A percentile compares a stretch with the other conserved stretches of the same genome.
phyloP scores from a whole-genome alignment of 2,329 filamentous ascomycete species.

The Epichloe baconii region DNA sequence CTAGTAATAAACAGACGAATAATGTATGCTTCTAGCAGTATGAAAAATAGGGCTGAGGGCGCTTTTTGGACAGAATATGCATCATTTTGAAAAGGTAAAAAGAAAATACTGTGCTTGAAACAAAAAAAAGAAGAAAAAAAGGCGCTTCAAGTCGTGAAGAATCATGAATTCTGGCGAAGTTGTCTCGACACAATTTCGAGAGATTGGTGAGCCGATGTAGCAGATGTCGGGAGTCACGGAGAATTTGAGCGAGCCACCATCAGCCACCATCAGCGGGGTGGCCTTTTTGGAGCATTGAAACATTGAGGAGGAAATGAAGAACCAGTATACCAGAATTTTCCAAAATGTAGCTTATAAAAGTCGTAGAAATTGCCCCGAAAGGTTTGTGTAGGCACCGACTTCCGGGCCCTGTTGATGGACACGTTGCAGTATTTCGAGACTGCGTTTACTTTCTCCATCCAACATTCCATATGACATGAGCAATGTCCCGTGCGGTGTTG shows the following conservation, averaged over 20 bases:
- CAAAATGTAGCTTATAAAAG: background rate
- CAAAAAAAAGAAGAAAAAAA: too few relatives aligned
- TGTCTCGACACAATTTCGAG: too few relatives aligned
- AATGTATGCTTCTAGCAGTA: background rate
- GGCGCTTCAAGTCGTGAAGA: too few relatives aligned
- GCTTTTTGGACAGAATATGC: background rate
- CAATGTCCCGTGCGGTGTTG: slow-evolving; percentile 58
- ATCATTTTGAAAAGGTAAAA: background rate
- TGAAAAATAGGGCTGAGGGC: background rate
- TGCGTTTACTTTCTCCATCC: slow-evolving; percentile 45
- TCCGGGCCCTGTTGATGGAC: background rate
- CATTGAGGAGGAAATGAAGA: background rate
- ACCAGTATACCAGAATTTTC: background rate
- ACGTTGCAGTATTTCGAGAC: background rate
- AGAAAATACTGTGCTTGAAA: too few relatives aligned
- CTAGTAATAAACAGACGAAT: background rate
- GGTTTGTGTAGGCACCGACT: background rate
- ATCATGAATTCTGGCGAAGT: too few relatives aligned
- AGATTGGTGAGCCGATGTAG: too few relatives aligned
- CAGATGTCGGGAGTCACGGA: too few relatives aligned
- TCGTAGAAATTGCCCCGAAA: background rate
- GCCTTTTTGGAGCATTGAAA: background rate
- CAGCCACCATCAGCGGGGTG: too few relatives aligned
- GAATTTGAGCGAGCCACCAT: too few relatives aligned
- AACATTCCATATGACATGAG: slow-evolving; percentile 60